These are phyloP conservation scores for Rhizopogon vinicolor DNA, from an alignment of 768 basidiomycete genomes.

Conservation along the genomic window DNA sequence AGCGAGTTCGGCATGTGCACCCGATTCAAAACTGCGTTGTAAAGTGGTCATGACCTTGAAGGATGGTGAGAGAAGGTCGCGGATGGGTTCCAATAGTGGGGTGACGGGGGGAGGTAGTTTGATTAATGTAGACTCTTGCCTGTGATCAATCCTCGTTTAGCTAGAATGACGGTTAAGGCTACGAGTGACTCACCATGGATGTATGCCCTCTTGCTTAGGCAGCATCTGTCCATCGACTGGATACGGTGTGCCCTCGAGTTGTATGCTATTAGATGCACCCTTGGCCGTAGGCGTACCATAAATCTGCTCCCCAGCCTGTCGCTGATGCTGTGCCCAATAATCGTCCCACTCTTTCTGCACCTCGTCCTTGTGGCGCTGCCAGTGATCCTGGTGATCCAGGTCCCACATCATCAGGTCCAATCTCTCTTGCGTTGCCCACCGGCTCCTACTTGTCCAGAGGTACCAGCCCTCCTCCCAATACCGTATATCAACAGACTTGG, in stretches of 20 bases:
- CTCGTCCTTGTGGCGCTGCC: constrained; percentile 36
- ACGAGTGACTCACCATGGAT: constrained; percentile 32
- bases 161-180: neutral
- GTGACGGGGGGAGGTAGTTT: constrained; percentile 54
- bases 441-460: constrained; percentile 58
- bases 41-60: constrained; percentile 45
- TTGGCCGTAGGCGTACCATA: constrained; percentile 2
- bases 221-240: constrained; percentile 26
- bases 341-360: constrained; percentile 52
- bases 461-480: constrained; percentile 79
- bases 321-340: constrained; percentile 26
- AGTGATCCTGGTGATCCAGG: constrained; percentile 45
- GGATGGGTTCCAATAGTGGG: constrained; percentile 48
- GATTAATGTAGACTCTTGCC: constrained; percentile 49
- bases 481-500: constrained; percentile 34
- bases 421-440: constrained; percentile 50
- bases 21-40: constrained; percentile 49
- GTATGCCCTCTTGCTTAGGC: constrained; percentile 13
- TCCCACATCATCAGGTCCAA: constrained; percentile 55
- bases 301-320: constrained; percentile 13
- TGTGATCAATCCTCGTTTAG: constrained; percentile 15
- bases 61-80: constrained; percentile 55
- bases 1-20: constrained; percentile 56
- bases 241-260: constrained; percentile 38
- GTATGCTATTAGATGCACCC: constrained; percentile 18